phyloP scores from a whole-genome alignment of 2,329 filamentous ascomycete genomes.

The Keithomyces neogunnii region DNA sequence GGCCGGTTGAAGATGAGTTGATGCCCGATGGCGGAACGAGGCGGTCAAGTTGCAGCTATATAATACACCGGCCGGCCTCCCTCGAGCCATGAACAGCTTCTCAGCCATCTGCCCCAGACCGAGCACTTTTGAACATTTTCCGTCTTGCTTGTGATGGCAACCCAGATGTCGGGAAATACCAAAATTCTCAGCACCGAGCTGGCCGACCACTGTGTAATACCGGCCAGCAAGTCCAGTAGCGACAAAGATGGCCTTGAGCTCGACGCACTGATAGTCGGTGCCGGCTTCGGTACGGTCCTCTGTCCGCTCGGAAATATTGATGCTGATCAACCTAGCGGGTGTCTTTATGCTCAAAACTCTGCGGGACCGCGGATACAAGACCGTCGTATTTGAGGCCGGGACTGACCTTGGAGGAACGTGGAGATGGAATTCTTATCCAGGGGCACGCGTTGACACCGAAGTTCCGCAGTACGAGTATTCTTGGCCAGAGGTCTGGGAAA shows the following conservation, averaged over 20 bases:
- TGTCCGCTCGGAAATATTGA: background rate
- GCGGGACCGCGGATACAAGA: constrained; percentile 38
- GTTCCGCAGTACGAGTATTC: constrained; percentile 45
- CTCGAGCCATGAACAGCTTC: too few relatives aligned
- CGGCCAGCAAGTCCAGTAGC: constrained; percentile 5
- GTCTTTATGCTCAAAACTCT: constrained; percentile 43
- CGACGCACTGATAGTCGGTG: constrained; percentile 36
- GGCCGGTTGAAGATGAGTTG: too few relatives aligned
- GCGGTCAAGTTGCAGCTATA: too few relatives aligned
- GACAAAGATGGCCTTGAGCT: background rate
- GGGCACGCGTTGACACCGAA: constrained; percentile 44
- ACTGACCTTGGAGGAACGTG: constrained; percentile 44
- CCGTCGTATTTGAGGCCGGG: constrained; percentile 44
- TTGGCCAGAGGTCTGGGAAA: constrained; percentile 41
- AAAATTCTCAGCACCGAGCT: background rate
- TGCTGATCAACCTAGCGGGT: constrained; percentile 22
- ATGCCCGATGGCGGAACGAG: too few relatives aligned
- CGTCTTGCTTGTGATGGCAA: too few relatives aligned
- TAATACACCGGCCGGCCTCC: too few relatives aligned
- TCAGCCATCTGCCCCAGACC: too few relatives aligned
- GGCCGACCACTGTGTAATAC: background rate
- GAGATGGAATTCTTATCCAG: constrained; percentile 49
- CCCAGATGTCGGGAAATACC: too few relatives aligned
- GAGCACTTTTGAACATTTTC: too few relatives aligned
- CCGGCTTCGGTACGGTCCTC: constrained; percentile 30